Conservation (phyloP, 768 basidiomycete species). For the Suillus cothurnatus region DNA sequence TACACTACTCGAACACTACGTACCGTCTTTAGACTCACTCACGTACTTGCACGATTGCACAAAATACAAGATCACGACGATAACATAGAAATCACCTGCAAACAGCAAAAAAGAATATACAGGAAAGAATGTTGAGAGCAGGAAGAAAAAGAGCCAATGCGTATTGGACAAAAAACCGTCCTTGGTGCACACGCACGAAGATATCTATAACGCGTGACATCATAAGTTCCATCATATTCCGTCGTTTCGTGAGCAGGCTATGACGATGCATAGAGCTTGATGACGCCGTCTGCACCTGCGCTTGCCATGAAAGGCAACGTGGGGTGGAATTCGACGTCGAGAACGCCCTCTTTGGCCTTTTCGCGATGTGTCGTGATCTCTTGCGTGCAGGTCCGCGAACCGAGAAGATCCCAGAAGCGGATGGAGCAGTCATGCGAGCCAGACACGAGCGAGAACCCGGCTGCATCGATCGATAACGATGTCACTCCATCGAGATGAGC, state of each 20-base stretch:
- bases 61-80: conserved; percentile 3
- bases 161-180: conserved; percentile 28
- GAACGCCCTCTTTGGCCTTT: conserved; percentile 89
- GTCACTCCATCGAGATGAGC: conserved; percentile 94
- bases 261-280: conserved; percentile 89
- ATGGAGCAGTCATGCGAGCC: conserved; percentile 93
- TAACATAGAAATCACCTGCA: conserved; percentile 1
- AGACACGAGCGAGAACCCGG: conserved; percentile 86
- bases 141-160: conserved; percentile 11
- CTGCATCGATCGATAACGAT: conserved; percentile 83
- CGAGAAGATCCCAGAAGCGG: conserved; percentile 92
- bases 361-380: conserved; percentile 88
- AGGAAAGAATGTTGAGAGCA: conserved; percentile 11
- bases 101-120: conserved; percentile 9
- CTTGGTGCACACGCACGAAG: conserved; percentile 24
- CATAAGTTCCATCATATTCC: conserved; percentile 7
- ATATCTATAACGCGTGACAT: conserved; percentile 19
- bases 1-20: not conserved
- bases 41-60: not conserved
- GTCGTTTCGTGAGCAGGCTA: conserved; percentile 36
- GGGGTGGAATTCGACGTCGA: conserved; percentile 85
- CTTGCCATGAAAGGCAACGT: conserved; percentile 87
- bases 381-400: conserved; percentile 79
- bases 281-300: conserved; percentile 93
- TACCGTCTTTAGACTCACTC: not conserved